Evolutionary conservation across 345 rosid genomes (phyloP).

Genomic region (Boechera retrofracta): DNA sequence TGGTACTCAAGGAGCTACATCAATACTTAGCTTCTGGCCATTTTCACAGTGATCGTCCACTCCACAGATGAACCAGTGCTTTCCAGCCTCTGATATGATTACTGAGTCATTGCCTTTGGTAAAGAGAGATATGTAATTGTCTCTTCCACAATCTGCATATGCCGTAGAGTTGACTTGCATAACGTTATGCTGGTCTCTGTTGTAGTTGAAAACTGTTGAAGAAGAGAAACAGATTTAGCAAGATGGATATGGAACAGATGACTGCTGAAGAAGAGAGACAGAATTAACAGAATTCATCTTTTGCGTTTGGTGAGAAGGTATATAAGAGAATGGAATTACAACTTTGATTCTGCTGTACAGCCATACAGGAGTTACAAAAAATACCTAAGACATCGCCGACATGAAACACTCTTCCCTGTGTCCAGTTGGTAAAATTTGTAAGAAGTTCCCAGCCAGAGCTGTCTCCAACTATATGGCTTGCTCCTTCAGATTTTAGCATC

Average conservation of each 20-base stretch:
- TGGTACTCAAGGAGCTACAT: slow-evolving; percentile 37
- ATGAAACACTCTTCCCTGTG: slow-evolving; percentile 51
- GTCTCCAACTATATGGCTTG: slow-evolving; percentile 45
- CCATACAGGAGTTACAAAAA: not conserved
- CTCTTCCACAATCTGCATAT: slow-evolving; percentile 46
- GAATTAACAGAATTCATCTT: not conserved
- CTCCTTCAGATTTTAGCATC: slow-evolving; percentile 38
- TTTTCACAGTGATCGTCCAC: slow-evolving; percentile 45
- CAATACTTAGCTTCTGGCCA: slow-evolving; percentile 48
- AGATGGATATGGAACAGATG: slow-evolving; percentile 10
- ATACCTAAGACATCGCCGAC: slow-evolving; percentile 50
- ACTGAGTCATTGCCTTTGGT: slow-evolving; percentile 46
- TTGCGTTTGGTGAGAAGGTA: not conserved
- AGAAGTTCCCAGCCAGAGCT: slow-evolving; percentile 47
- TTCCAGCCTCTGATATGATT: slow-evolving; percentile 40
- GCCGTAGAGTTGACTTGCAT: slow-evolving; percentile 56
- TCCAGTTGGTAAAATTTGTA: slow-evolving; percentile 48
- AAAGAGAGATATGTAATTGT: slow-evolving; percentile 40
- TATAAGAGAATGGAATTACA: not conserved
- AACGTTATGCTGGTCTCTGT: slow-evolving; percentile 43
- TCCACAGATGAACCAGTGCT: slow-evolving; percentile 45
- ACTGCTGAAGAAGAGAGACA: slow-evolving; percentile 13
- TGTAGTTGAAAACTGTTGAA: slow-evolving; percentile 49
- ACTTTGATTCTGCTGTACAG: not conserved
- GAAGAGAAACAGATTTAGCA: slow-evolving; percentile 28